Evolutionary conservation across 1,284 basidiomycete species (phyloP), one percentile per base, ranked within the genome.

Genomic region (Chiua sp.): DNA sequence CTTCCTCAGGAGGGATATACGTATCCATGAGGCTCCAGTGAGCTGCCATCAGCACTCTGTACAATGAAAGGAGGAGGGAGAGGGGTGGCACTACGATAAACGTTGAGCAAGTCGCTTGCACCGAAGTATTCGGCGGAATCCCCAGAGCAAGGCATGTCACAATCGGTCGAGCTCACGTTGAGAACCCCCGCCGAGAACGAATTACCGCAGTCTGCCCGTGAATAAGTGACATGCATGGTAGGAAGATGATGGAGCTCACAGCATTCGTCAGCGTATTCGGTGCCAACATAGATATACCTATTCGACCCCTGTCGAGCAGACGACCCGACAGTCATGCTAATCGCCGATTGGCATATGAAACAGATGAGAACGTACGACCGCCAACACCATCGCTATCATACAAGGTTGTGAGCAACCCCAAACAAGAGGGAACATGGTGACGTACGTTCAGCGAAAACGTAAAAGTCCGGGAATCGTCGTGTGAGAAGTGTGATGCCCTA

Each of bases 121-220:
- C 90, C 90, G 67, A 90, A 92, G 4, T 74, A 70, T 68, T 91
- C 86, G 6, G 66, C 62, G 3, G 82, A 56, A 67, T 89, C 80
- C 10, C 89, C 90, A 1, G 79, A 79, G 72, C 90, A 92, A 5
- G 83, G 71, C 77, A 81, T 82, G 68, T 82, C 85, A 67, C 90
- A 92, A 51, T 87, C 83, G 1, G 85, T 73, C 18, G 72, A 60
- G 35, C 82, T 74, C 7, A 81, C 78, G 48, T 77, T 80, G 4
- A 79, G 73, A 8, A 78, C 80, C 15, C 82, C 83, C 60, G 81
- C 78, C 22, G 77, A 72, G 42, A 90, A 72, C 47, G 61, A 66
- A 68, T 90, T 83, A 55, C 83, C 88, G 65, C 89, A 91, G 70
- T 88, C 88, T 89, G 56, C 35, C 52, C 35, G 15, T 46, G 47